Conservation (phyloP, 257 asterid species). For the Cordia subcordata region DNA sequence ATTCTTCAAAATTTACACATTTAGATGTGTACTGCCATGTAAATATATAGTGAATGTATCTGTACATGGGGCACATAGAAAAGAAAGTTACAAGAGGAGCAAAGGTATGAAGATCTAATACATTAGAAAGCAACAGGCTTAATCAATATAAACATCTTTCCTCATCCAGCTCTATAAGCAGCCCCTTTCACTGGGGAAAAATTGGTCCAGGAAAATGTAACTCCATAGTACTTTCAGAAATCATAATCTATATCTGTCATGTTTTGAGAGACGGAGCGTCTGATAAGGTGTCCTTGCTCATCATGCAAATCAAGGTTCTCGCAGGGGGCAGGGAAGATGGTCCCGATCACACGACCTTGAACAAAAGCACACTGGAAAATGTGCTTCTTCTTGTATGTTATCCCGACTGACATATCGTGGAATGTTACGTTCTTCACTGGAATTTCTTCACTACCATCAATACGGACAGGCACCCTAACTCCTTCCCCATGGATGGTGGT, state of each 20-base stretch:
- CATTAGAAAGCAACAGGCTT: background rate
- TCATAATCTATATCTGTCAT: constrained; percentile 25
- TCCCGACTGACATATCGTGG: constrained; percentile 17
- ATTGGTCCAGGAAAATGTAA: background rate
- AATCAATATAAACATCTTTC: background rate
- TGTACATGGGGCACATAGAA: background rate
- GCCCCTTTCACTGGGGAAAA: background rate
- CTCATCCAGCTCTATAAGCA: background rate
- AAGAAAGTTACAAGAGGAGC: background rate
- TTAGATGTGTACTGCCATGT: no score
- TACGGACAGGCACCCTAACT: constrained; percentile 27
- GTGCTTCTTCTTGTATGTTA: constrained; percentile 26
- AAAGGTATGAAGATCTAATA: background rate
- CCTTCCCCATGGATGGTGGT: constrained; percentile 27
- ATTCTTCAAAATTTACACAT: no score
- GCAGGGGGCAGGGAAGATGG: constrained; percentile 25
- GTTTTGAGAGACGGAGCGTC: constrained; percentile 18
- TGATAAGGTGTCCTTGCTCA: constrained; percentile 22
- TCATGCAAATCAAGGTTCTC: constrained; percentile 23
- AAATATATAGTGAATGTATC: background rate
- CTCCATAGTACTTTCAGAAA: constrained; percentile 5
- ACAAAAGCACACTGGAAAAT: constrained; percentile 29
- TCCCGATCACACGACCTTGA: constrained; percentile 27
- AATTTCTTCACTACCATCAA: constrained; percentile 28
- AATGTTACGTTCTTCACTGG: constrained; percentile 19